Base-by-base conservation (phyloP, 805 yeast species). In the Lachancea meyersii region DNA sequence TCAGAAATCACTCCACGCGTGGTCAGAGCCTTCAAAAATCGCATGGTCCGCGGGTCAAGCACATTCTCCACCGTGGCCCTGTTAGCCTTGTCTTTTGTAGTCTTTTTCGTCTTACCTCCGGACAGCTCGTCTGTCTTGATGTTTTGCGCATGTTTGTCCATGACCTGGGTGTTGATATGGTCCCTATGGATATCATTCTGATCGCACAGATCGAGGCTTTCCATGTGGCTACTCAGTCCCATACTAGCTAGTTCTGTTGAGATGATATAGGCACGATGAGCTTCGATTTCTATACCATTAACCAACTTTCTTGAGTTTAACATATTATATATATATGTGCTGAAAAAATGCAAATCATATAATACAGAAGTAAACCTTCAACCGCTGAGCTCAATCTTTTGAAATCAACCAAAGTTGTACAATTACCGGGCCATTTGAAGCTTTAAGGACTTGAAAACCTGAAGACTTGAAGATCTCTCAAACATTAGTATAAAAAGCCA, bases 61-160 rank as follows among this genome's bases (percentile, higher is more conserved):
- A 93, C 98, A 61, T 89, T 96, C 57, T 93, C 97, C 13, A 88
- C 95, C 0, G 99, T 93, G 2, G 98, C 98, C 41, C 98, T 71
- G 54, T 93, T 88, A 1, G 97, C 80, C 54, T 88, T 79, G 64
- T 91, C 98, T 50, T 79, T 80, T 41, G 77, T 76, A 0, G 74
- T 70, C 50, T 81, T 70, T 50, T 81, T 76, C 38, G 79, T 80
- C 38, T 73, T 76, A 47, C 72, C 75, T 46, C 68, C 61, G 40
- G 75, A 69, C 40, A 77, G 68, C 45, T 75, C 75, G 55, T 80
- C 88, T 1, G 79, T 70, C 49, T 79, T 80, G 57, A 83, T 82
- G 48, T 73, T 77, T 41, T 76, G 75, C 0, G 81, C 76, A 59
- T 79, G 80, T 52, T 75, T 79, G n/a, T 75, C 77, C 17, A 80